Percentiles rank a stretch among this genome's conserved stretches.
Evolutionary conservation across 2,329 filamentous ascomycete species (phyloP).

Genomic region (Paecilomyces formosus): DNA sequence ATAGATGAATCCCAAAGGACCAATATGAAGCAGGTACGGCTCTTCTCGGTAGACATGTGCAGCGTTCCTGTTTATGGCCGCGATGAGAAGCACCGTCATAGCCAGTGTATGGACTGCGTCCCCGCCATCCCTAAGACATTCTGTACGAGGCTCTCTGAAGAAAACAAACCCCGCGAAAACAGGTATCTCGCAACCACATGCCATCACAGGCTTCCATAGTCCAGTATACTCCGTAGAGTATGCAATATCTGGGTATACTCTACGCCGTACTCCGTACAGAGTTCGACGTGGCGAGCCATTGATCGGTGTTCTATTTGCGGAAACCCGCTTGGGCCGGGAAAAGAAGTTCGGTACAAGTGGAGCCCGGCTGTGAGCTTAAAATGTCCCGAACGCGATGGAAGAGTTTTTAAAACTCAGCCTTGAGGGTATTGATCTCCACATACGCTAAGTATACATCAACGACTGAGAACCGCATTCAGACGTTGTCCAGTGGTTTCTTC

Average conservation of each 20-base stretch:
- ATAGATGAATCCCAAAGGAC: background rate
- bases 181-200: background rate
- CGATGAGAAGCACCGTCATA: background rate
- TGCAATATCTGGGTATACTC: background rate
- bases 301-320: background rate
- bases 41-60: background rate
- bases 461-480: background rate
- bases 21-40: background rate
- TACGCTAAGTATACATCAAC: background rate
- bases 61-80: background rate
- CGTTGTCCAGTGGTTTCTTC: background rate
- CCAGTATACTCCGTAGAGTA: background rate
- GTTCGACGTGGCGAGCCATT: background rate
- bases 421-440: background rate
- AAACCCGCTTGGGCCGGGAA: background rate
- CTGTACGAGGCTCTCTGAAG: background rate
- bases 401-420: background rate
- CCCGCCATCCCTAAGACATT: background rate
- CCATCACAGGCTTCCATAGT: background rate
- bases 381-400: background rate
- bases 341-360: background rate
- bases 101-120: background rate
- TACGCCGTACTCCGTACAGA: background rate
- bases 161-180: background rate
- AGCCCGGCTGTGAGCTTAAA: background rate